These are phyloP conservation scores for Crithidia brevicula DNA, from an alignment of 208 protist genomes.

Conservation along the genomic window DNA sequence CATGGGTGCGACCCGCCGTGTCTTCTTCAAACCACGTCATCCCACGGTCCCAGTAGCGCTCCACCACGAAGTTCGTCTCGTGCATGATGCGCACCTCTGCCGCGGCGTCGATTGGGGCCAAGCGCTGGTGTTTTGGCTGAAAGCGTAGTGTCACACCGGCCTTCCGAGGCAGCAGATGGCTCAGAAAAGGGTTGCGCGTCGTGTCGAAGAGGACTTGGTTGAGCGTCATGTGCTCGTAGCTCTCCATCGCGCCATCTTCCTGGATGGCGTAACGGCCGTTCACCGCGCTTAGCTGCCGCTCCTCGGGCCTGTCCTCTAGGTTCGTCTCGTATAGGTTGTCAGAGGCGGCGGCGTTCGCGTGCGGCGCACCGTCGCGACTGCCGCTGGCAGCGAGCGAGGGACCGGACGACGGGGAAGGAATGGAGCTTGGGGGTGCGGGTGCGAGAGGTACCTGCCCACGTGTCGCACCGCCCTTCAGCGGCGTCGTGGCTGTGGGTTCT, in stretches of 20 bases:
- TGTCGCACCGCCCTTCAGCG: neutral
- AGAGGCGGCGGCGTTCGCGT: neutral
- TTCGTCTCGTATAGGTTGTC: slow-evolving; percentile 4
- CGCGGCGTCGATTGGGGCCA: slow-evolving; percentile 57
- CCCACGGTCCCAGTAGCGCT: slow-evolving; percentile 76
- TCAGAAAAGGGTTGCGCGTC: slow-evolving; percentile 48
- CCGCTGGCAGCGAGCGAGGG: neutral
- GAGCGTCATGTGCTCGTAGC: slow-evolving; percentile 45
- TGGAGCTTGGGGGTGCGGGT: no score
- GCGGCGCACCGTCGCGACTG: neutral
- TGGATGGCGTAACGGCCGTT: slow-evolving; percentile 12
- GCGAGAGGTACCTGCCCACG: no score
- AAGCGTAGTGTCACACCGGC: slow-evolving; percentile 48
- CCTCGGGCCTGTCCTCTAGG: slow-evolving; percentile 15
- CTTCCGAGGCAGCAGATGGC: slow-evolving; percentile 58
- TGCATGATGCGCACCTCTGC: slow-evolving; percentile 58
- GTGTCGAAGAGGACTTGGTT: slow-evolving; percentile 30
- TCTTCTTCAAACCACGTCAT: slow-evolving; percentile 66
- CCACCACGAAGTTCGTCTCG: slow-evolving; percentile 61
- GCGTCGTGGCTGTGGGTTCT: neutral
- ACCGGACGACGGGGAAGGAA: no score
- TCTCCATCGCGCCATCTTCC: slow-evolving; percentile 43
- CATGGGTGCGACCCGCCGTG: slow-evolving; percentile 12
- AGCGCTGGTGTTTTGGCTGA: slow-evolving; percentile 77
- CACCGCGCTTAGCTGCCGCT: slow-evolving; percentile 3